Evolutionary conservation across 2,329 filamentous ascomycete genomes (phyloP), one percentile per base, ranked within the genome.

Genomic region (Hortaea werneckii): DNA sequence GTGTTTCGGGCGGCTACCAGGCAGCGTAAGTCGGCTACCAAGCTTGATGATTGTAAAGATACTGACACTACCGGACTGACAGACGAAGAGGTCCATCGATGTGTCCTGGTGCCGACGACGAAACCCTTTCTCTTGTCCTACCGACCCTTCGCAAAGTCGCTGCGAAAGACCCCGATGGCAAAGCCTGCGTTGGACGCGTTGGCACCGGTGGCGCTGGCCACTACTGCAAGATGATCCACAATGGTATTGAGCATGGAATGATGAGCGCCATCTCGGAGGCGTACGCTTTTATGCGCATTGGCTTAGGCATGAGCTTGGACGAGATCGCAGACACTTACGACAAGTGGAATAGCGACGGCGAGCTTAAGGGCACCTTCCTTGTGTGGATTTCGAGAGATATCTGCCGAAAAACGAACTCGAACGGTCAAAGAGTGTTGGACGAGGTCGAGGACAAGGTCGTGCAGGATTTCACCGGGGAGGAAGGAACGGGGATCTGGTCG

Each of bases 171-270:
- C 65, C 66, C 32, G 66, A 76, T 4, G 78, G 77, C 1, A 72
- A 69, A 8, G 72, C 80, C 1, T 85, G 81, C 53, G 78, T 82
- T 0, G 75, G 67, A 0, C 69, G 72, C 27, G 71, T 82, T 40
- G 82, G 82, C 0, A 74, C 75, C 1, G 76, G 76, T 0, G 81
- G 82, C 1, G 73, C 76, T 1, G 82, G 82, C 0, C 82, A 86
- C 60, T 86, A 81, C 56, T 79, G 85, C 37, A 86, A 87, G 67
- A 86, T 85, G 80, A 73, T 85, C 4, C 82, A 86, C 59, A 85
- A 86, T 52, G 82, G 81, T 1, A 85, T 86, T 49, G 82, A 86
- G 58, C 80, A 84, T 50, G 82, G 80, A 1, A 83, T 86, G 77
- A 76, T 86, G 67, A 41, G 43, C 44, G 70, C 74, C 0, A 70